These are phyloP conservation scores for Choiromyces venosus DNA, from an alignment of 495 filamentous ascomycete genomes.

Conservation along the genomic window DNA sequence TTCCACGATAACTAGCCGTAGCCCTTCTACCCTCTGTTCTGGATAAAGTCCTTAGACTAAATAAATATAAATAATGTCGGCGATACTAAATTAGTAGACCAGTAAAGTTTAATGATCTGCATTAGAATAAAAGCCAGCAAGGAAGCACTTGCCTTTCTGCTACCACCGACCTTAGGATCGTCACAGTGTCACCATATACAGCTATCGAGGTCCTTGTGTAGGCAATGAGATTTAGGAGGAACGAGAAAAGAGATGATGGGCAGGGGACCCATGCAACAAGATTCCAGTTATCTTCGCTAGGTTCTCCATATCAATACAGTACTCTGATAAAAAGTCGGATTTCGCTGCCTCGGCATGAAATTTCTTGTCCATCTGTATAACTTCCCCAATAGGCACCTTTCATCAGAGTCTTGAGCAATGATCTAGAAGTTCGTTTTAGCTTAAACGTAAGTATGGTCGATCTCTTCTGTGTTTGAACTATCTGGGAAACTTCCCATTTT, in stretches of 20 bases:
- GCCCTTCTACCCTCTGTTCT: slow-evolving; percentile 59
- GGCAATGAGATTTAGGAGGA: neutral
- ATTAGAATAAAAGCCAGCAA: neutral
- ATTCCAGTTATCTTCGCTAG: slow-evolving; percentile 60
- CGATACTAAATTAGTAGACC: slow-evolving; percentile 23
- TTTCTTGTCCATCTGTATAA: slow-evolving; percentile 57
- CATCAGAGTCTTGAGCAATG: slow-evolving; percentile 79
- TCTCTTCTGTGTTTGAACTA: slow-evolving; percentile 43
- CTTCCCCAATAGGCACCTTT: slow-evolving; percentile 57
- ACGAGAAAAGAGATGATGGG: neutral
- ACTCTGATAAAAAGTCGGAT: slow-evolving; percentile 81
- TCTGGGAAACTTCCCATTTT: slow-evolving; percentile 49
- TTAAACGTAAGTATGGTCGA: slow-evolving; percentile 50
- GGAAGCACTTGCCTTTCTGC: slow-evolving; percentile 47
- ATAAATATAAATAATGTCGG: slow-evolving; percentile 17
- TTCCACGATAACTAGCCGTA: slow-evolving; percentile 57
- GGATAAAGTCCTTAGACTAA: slow-evolving; percentile 51
- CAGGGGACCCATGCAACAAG: slow-evolving; percentile 56
- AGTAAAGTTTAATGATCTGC: slow-evolving; percentile 1
- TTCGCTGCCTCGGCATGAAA: slow-evolving; percentile 71
- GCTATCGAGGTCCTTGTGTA: neutral
- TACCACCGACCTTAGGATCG: slow-evolving; percentile 64
- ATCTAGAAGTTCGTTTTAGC: slow-evolving; percentile 65
- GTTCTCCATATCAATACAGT: slow-evolving; percentile 82
- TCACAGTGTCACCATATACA: slow-evolving; percentile 68